Percentiles rank a stretch among this genome's conserved stretches.
phyloP scores from a whole-genome alignment of 2,329 filamentous ascomycete genomes.

The Diaporthe citrichinensis region DNA sequence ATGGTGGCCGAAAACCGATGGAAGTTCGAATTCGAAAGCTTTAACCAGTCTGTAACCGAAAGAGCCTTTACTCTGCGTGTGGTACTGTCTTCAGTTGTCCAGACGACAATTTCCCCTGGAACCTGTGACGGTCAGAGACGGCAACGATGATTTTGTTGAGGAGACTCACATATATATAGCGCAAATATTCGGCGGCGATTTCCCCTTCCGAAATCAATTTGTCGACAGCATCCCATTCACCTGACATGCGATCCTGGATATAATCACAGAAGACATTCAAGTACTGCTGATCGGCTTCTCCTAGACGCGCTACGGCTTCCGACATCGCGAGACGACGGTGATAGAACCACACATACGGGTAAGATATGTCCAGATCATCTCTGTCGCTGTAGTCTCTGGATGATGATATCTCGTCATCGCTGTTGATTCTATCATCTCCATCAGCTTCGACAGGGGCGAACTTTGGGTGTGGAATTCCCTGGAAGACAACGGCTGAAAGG shows the following conservation, averaged over 20 bases:
- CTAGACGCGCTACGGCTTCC: neutral
- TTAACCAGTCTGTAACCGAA: neutral
- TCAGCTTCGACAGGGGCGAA: neutral
- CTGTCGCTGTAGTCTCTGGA: neutral
- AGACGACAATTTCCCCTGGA: neutral
- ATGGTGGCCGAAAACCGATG: neutral
- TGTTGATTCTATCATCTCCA: too few relatives aligned
- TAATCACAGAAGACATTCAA: neutral
- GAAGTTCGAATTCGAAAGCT: accelerated
- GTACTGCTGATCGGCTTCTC: neutral
- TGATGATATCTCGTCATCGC: too few relatives aligned
- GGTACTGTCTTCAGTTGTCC: neutral
- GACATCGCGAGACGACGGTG: neutral
- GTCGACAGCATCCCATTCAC: neutral
- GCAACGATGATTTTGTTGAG: accelerated
- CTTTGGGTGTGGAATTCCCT: neutral
- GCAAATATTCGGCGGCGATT: neutral
- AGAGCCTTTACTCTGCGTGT: neutral
- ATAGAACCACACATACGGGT: neutral
- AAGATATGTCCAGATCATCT: neutral
- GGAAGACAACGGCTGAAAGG: neutral
- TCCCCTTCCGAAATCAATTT: neutral
- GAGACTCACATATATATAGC: neutral
- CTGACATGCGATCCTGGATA: neutral
- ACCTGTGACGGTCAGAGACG: neutral